phyloP scores from a whole-genome alignment of 352 stramenopile genomes.

The Globisporangium echinulatum region DNA sequence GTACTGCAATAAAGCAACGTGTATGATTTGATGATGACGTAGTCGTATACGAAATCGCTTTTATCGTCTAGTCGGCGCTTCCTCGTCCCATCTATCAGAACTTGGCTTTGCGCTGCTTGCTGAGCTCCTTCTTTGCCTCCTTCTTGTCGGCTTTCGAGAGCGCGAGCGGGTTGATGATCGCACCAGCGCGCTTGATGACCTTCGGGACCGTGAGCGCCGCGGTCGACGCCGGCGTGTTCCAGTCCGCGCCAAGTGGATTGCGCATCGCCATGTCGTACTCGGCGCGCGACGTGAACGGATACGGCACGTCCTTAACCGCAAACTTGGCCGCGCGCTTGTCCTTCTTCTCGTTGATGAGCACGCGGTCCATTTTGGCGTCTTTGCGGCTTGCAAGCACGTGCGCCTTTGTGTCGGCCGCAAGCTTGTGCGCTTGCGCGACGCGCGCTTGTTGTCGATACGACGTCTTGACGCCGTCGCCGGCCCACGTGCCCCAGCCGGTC shows the following conservation, averaged over 20 bases:
- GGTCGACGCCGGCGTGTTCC: conserved; percentile 91
- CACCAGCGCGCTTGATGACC: conserved; percentile 90
- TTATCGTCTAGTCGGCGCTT: too few species aligned
- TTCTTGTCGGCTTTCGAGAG: conserved; percentile 85
- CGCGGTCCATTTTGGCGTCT: conserved; percentile 58
- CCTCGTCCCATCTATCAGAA: conserved; percentile 26
- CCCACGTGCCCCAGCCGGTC: conserved; percentile 90
- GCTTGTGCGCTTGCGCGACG: conserved; percentile 65
- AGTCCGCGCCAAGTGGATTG: conserved; percentile 91
- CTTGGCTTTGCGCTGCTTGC: conserved; percentile 77
- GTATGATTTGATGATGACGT: too few species aligned
- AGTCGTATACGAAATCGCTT: too few species aligned
- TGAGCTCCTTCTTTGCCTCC: conserved; percentile 69
- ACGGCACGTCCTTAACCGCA: conserved; percentile 90
- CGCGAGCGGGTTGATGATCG: conserved; percentile 91
- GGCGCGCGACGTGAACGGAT: conserved; percentile 95
- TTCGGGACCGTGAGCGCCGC: conserved; percentile 92
- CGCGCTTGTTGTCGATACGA: conserved; percentile 84
- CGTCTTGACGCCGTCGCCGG: conserved; percentile 64
- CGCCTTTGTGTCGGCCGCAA: conserved; percentile 66
- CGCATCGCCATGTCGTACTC: conserved; percentile 97
- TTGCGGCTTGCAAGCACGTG: conserved; percentile 58
- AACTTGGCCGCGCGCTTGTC: conserved; percentile 86
- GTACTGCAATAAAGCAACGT: too few species aligned
- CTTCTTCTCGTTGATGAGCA: conserved; percentile 87